Evolutionary conservation across 768 basidiomycete species (phyloP), one percentile per base, ranked within the genome.

Genomic region (Porphyrellus cyaneotinctus): DNA sequence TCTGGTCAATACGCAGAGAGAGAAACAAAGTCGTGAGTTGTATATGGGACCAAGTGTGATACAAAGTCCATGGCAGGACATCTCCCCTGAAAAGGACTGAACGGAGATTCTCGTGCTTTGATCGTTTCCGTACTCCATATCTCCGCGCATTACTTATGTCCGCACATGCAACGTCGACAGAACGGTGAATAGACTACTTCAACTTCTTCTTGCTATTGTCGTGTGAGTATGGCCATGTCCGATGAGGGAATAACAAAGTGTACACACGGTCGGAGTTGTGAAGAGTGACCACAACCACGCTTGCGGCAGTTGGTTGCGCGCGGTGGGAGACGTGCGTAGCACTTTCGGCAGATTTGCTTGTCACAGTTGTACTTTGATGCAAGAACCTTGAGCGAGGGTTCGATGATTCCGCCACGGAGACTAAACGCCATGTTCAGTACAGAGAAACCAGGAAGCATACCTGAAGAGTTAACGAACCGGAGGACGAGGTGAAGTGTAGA

Each of bases 271-370:
- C 91, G 86, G 77, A 95, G 90, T 65, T 91, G 91, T 57, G 84
- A 87, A 43, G 88, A 90, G 74, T 91, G 90, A 18, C 93, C 93
- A 68, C 94, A 95, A 54, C 84, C 81, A 61, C 93, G 82, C 79
- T 95, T 95, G 71, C 95, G 82, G 86, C 97, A 98, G 84, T 99
- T 98, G 78, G 95, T 97, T 33, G 97, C 97, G 71, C 97, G 93
- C 49, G 95, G 95, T 59, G 97, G 95, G 64, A 98, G 95, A 64
- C 97, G 95, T 41, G 97, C 97, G 74, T 98, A 98, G 80, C 97
- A 98, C 75, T 97, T 97, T 74, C 97, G 93, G 83, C 97, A 98
- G 66, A 97, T 97, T 72, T 95, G 91, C 82, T 95, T 95, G 76
- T 97, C 93, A 73, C 94, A 97, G 78, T 97, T 97, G 85, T 94